Evolutionary conservation across 805 yeast species (phyloP).

Genomic region (Pichia occidentalis): DNA sequence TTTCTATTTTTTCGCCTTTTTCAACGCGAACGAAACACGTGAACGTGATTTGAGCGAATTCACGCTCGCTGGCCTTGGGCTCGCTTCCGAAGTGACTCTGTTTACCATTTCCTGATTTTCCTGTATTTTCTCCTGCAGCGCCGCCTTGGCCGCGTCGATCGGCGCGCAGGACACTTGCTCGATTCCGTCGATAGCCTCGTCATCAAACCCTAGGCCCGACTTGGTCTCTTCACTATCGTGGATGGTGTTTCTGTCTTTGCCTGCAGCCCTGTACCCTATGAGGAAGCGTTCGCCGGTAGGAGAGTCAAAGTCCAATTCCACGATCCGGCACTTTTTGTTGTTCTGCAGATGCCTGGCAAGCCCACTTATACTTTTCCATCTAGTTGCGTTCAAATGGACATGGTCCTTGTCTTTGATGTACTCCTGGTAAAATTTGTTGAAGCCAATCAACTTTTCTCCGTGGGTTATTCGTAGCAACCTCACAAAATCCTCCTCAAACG

Average conservation of each 20-base stretch:
- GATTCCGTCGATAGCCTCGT: neutral
- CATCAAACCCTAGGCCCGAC: conserved; percentile 30
- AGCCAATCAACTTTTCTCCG: conserved; percentile 73
- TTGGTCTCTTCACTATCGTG: too few species aligned
- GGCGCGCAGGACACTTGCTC: neutral
- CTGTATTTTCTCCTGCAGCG: too few species aligned
- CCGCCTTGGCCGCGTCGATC: neutral
- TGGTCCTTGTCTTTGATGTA: conserved; percentile 78
- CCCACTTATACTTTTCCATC: conserved; percentile 60
- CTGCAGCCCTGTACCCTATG: too few species aligned
- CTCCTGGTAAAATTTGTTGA: conserved; percentile 86
- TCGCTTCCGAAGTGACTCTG: too few species aligned
- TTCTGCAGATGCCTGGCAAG: conserved; percentile 2
- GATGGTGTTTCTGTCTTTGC: too few species aligned
- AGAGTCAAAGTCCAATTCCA: conserved; percentile 55
- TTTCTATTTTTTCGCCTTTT: neutral
- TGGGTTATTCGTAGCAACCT: conserved; percentile 57
- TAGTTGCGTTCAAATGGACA: conserved; percentile 85
- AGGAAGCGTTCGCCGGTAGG: too few species aligned
- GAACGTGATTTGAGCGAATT: neutral
- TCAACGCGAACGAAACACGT: conserved; percentile 1
- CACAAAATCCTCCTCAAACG: conserved; percentile 61
- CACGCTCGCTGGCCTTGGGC: neutral
- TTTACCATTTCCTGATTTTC: too few species aligned
- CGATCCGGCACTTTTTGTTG: conserved; percentile 30